A percentile compares a stretch with the other conserved stretches of the same genome.
These are phyloP conservation scores for Taphrina sp. DNA, from an alignment of 1,139 yeast genomes.

Conservation along the genomic window DNA sequence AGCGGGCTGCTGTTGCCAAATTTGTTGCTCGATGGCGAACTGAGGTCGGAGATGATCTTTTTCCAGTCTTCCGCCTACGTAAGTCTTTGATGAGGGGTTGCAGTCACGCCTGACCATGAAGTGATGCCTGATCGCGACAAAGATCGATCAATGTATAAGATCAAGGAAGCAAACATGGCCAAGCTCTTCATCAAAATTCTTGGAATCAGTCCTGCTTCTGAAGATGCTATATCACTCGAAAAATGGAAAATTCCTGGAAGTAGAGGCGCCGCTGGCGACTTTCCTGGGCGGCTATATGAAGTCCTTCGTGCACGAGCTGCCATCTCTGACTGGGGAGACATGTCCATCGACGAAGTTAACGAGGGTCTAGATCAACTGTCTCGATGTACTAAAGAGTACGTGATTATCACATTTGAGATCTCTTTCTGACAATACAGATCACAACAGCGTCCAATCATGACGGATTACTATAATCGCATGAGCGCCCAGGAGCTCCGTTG, in stretches of 20 bases:
- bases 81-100: too few relatives aligned
- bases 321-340: constrained; percentile 43
- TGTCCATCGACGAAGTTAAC: constrained; percentile 62
- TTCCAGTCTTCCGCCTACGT: constrained; percentile 61
- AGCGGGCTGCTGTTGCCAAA: constrained; percentile 44
- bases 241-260: constrained; percentile 48
- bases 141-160: constrained; percentile 45
- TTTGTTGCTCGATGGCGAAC: constrained; percentile 63
- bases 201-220: constrained; percentile 54
- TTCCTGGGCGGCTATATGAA: constrained; percentile 47
- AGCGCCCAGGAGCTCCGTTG: constrained; percentile 66
- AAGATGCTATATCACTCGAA: constrained; percentile 50
- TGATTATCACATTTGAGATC: too few relatives aligned
- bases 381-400: constrained; percentile 36
- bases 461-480: constrained; percentile 56
- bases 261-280: constrained; percentile 46
- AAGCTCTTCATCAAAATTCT: constrained; percentile 49
- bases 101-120: constrained; percentile 4
- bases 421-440: constrained; percentile 38
- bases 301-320: constrained; percentile 48
- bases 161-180: constrained; percentile 49
- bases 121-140: constrained; percentile 50
- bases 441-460: constrained; percentile 48
- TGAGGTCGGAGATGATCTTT: constrained; percentile 67
- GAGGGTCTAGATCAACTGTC: constrained; percentile 54